Conservation (phyloP, 805 yeast species). For the Candida ascalaphidarum region DNA sequence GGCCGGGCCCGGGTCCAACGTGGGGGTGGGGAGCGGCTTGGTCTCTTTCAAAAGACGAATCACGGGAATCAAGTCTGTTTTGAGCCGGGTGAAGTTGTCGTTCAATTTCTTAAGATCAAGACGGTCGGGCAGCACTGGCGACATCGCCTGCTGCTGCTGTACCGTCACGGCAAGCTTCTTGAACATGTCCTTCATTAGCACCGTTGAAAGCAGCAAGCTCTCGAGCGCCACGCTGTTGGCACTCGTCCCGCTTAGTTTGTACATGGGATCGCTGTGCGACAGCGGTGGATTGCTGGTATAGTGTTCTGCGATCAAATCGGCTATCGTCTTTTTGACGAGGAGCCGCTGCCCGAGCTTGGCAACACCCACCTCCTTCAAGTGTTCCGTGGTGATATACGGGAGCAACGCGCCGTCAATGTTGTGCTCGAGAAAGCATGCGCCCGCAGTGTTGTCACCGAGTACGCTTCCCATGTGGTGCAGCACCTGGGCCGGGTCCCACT, state of each 20-base stretch:
- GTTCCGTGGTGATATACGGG: conserved; percentile 59
- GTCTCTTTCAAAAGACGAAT: conserved; percentile 54
- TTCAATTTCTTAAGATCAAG: conserved; percentile 32
- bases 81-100: conserved; percentile 47
- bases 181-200: conserved; percentile 28
- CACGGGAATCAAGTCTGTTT: conserved; percentile 59
- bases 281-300: conserved; percentile 16
- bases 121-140: conserved; percentile 10
- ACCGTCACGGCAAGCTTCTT: conserved; percentile 11
- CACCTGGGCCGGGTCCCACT: conserved; percentile 40
- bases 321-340: conserved; percentile 49
- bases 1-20: conserved; percentile 32
- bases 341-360: conserved; percentile 46
- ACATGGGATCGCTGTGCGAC: conserved; percentile 17
- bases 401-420: conserved; percentile 68
- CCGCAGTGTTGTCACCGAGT: conserved; percentile 12
- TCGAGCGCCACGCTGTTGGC: conserved; percentile 28
- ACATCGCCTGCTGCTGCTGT: conserved; percentile 5
- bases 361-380: conserved; percentile 68
- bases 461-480: conserved; percentile 21
- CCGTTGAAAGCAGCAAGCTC: conserved; percentile 25
- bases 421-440: conserved; percentile 40
- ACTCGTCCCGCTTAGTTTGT: conserved; percentile 20
- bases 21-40: conserved; percentile 63
- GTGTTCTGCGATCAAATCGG: conserved; percentile 38